These are phyloP conservation scores for Dunaliella salina DNA, from an alignment of 163 green algal genomes.

Conservation along the genomic window DNA sequence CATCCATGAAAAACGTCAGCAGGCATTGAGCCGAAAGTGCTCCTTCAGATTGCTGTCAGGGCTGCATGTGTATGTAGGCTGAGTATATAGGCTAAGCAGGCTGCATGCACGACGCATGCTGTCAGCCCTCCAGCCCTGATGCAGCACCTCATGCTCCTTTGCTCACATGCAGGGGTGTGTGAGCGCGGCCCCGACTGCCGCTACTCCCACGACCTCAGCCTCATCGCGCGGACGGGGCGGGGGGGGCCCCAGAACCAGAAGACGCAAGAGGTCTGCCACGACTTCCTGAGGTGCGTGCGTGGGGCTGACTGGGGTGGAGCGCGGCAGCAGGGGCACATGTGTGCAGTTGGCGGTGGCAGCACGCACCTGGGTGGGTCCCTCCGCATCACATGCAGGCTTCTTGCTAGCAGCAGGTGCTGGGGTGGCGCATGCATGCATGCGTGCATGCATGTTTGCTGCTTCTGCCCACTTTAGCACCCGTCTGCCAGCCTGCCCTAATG, in stretches of 20 bases:
- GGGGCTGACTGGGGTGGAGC: not conserved
- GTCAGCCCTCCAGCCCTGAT: no score
- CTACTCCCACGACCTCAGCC: constrained; percentile 75
- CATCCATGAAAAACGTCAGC: no score
- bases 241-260: constrained; percentile 27
- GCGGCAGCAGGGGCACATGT: not conserved
- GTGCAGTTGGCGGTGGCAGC: not conserved
- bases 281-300: constrained; percentile 52
- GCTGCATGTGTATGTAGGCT: no score
- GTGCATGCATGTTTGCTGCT: constrained; percentile 44
- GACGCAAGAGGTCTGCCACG: constrained; percentile 50
- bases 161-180: constrained; percentile 37
- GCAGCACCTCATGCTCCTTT: no score
- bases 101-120: no score
- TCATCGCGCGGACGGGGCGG: constrained; percentile 54
- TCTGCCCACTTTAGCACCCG: not conserved
- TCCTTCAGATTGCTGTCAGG: no score
- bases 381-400: not conserved
- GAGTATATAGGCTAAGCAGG: no score
- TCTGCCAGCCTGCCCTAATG: not conserved
- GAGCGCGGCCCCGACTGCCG: constrained; percentile 61
- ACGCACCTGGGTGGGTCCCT: no score
- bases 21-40: no score
- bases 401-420: not conserved
- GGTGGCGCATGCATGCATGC: not conserved